Base-by-base conservation (phyloP, 805 yeast genomes). In the Yamadazyma olivae region DNA sequence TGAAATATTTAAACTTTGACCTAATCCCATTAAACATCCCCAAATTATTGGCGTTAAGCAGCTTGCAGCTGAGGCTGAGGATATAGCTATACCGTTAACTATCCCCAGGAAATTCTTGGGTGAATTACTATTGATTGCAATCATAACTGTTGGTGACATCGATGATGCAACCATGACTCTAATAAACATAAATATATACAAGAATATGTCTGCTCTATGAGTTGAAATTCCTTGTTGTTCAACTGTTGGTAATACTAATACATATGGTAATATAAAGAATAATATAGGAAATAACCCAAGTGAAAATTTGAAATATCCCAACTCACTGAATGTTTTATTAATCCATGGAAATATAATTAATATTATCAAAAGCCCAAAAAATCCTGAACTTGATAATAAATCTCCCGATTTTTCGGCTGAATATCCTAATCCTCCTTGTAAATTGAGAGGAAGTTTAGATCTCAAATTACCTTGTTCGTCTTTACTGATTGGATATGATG, bases 21-120 rank as follows among this genome's bases (percentile, higher is more conserved):
- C 60, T 5, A 54, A 26, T 8, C 57, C 45, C 38, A 63, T 60
- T 22, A 64, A 38, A 16, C 46, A 57, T 4, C 83, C 83, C 76
- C 80, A 76, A 1, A 63, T 18, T 6, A 77, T 51, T 0, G 85
- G 85, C 5, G 78, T 83, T 1, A 71, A 27, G 36, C 71, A 77
- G 42, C 83, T 56, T 1, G 82, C 81, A 21, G 71, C 51, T 2
- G 84, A 70, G 10, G 74, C 55, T 20, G 72, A 64, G 18, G 78
- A 68, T 53, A 77, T 69, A 2, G 78, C 61, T 13, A 75, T 63
- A 10, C 81, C 80, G 48, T 80, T 80, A 39, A 79, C 67, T 43
- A 74, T 65, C 1, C 81, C 82, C 25, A 80, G 61, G 44, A 75
- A 70, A 39, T 69, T 61, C 15, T 74, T 64, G 6, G 70, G 69